Evolutionary conservation across 2,329 filamentous ascomycete genomes (phyloP).

Genomic region (Daldinia sp.): DNA sequence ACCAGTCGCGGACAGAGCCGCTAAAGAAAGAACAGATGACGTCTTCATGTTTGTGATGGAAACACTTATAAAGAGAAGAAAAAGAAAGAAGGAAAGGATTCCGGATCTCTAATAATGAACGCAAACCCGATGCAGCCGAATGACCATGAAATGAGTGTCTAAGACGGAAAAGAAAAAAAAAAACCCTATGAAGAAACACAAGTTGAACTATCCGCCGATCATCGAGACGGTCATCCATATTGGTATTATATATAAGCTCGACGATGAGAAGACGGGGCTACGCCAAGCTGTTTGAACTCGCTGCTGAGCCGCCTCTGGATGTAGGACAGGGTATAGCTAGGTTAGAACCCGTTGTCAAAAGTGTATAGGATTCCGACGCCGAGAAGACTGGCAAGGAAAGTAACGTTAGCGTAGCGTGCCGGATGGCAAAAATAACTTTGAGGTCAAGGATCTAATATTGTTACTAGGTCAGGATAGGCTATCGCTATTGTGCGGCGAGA

Average conservation of each 20-base stretch:
- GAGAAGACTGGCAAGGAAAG: background rate
- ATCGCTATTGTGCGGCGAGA: background rate
- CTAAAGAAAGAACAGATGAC: slow-evolving; percentile 37
- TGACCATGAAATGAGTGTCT: slow-evolving; percentile 11
- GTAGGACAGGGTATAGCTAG: slow-evolving; percentile 13
- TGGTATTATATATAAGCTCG: slow-evolving; percentile 23
- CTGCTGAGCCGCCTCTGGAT: slow-evolving; percentile 23
- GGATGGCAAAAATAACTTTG: slow-evolving; percentile 6
- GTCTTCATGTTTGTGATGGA: slow-evolving; percentile 38
- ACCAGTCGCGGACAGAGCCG: slow-evolving; percentile 40
- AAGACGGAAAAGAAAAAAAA: slow-evolving; percentile 11
- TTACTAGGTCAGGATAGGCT: background rate
- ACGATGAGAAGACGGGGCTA: slow-evolving; percentile 2
- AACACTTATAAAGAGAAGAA: slow-evolving; percentile 1
- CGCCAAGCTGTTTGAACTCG: slow-evolving; percentile 27
- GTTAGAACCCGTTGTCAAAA: slow-evolving; percentile 7
- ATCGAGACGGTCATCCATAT: background rate
- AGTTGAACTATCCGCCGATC: slow-evolving; percentile 4
- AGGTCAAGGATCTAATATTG: background rate
- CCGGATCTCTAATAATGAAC: slow-evolving; percentile 28
- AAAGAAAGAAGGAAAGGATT: slow-evolving; percentile 21
- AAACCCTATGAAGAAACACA: slow-evolving; percentile 11
- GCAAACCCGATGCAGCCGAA: slow-evolving; percentile 9
- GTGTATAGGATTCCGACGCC: slow-evolving; percentile 1
- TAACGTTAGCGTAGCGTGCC: slow-evolving; percentile 14